A percentile compares a stretch with the other conserved stretches of the same genome.
Evolutionary conservation across 495 filamentous ascomycete species (phyloP).

Genomic region (Monascus purpureus): DNA sequence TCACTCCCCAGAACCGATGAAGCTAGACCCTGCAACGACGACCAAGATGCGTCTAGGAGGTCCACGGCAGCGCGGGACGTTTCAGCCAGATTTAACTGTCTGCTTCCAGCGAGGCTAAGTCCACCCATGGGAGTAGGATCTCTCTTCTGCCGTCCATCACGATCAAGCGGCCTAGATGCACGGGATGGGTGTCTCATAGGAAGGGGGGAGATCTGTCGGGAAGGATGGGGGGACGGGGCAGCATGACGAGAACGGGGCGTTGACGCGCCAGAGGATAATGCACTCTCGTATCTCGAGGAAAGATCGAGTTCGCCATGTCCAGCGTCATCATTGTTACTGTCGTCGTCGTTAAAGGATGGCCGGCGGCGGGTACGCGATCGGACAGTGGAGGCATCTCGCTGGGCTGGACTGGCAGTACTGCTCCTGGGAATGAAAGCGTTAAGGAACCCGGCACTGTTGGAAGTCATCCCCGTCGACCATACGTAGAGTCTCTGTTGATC

Average conservation of each 20-base stretch:
- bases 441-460: constrained; percentile 20
- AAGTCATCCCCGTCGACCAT: constrained; percentile 31
- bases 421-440: constrained; percentile 13
- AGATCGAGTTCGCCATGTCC: constrained; percentile 14
- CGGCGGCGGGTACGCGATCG: constrained; percentile 31
- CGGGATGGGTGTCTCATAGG: constrained; percentile 33
- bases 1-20: constrained; percentile 38
- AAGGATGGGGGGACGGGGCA: constrained; percentile 29
- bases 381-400: constrained; percentile 22
- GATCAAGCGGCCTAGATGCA: constrained; percentile 14
- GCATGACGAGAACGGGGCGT: constrained; percentile 24
- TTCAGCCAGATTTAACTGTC: constrained; percentile 10
- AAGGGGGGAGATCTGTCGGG: constrained; percentile 33
- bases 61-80: constrained; percentile 25
- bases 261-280: constrained; percentile 12
- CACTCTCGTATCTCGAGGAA: constrained; percentile 20
- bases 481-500: too few relatives aligned
- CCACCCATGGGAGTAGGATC: constrained; percentile 13
- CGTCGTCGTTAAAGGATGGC: constrained; percentile 25
- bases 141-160: constrained; percentile 8
- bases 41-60: constrained; percentile 39
- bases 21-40: constrained; percentile 39
- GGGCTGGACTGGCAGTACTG: constrained; percentile 13
- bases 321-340: constrained; percentile 7
- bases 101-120: constrained; percentile 11